A percentile compares a stretch with the other conserved stretches of the same genome.
These are phyloP conservation scores for Petunia hybrid DNA, from an alignment of 305 asterid species.

Conservation along the genomic window DNA sequence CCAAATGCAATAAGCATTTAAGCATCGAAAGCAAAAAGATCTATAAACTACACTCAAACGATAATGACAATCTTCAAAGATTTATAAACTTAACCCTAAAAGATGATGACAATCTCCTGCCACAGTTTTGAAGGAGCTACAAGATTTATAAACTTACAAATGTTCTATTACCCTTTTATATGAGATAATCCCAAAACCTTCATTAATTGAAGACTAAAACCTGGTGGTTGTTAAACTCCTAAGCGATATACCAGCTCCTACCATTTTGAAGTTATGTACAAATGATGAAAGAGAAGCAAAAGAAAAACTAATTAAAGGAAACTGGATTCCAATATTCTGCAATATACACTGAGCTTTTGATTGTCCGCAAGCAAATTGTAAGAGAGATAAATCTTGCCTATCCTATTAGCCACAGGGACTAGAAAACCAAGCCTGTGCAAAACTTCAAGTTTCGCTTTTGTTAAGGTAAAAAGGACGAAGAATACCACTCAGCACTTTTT, in stretches of 20 bases:
- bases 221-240: neutral
- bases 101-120: too few relatives aligned
- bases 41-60: neutral
- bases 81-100: too few relatives aligned
- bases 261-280: conserved; percentile 16
- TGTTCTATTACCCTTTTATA: neutral
- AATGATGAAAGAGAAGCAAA: neutral
- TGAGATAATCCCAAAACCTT: neutral
- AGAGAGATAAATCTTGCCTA: conserved; percentile 13
- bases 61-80: too few relatives aligned
- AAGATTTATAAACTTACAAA: neutral
- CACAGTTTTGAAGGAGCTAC: neutral
- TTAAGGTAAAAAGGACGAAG: neutral
- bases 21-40: conserved; percentile 2
- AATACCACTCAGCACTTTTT: neutral
- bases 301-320: neutral
- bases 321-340: neutral
- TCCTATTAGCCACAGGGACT: neutral
- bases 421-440: neutral
- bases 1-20: neutral
- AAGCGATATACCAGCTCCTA: neutral
- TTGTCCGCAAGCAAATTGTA: conserved; percentile 17
- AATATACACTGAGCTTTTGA: neutral
- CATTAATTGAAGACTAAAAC: conserved; percentile 13
- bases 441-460: neutral